Base-by-base conservation (phyloP, 2,329 filamentous ascomycete genomes). In the Nectriaceae sp. region DNA sequence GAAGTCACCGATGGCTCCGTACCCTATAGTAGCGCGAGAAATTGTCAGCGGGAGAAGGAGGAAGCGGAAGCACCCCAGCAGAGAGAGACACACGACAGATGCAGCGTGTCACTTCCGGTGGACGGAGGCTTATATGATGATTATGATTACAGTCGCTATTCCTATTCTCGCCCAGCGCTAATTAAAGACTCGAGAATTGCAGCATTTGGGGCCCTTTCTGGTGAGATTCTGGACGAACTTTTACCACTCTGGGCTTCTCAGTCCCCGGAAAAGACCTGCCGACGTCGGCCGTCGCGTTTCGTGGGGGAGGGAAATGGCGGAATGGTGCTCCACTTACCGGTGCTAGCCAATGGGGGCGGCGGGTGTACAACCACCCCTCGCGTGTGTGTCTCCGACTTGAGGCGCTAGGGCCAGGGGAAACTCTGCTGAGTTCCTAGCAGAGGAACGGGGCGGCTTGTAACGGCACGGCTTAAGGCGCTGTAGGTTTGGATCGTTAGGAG, bases 11-110 rank as follows among this genome's bases (percentile, higher is more conserved):
- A 56, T 60, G 60, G 60, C 60, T 62, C 61, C 60, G 60, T 56
- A 60, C 60, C 60, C 56, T 61, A 61, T 61, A 46, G 53, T 47
- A 57, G 50, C 48, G 46, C 50, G 40, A 60, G 55, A 57, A 61
- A 63, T 63, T 55, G 58, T 61, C 53, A 63, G 60, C 60, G 51
- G 20, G 21, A 11, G 11, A 21, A 10, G 19, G 5, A 21, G 11
- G 19, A 8, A 22, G 26, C 10, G 15, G 26, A 15, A 31, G 8
- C 10, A 8, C 15, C 10, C 26, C 15, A 31, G 26, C 8, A 8
- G 26, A 31, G 10, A 31, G 15, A 31, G 10, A 15, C 8, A 15
- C 26, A 31, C 26, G 15, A n/a, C n/a, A n/a, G n/a, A n/a, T n/a
- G n/a, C n/a, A n/a, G n/a, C n/a, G n/a, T n/a, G n/a, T n/a, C n/a